Percentiles rank a stretch among this genome's conserved stretches.
phyloP scores from a whole-genome alignment of 1,284 basidiomycete genomes.

The Pseudozyma thailandica region DNA sequence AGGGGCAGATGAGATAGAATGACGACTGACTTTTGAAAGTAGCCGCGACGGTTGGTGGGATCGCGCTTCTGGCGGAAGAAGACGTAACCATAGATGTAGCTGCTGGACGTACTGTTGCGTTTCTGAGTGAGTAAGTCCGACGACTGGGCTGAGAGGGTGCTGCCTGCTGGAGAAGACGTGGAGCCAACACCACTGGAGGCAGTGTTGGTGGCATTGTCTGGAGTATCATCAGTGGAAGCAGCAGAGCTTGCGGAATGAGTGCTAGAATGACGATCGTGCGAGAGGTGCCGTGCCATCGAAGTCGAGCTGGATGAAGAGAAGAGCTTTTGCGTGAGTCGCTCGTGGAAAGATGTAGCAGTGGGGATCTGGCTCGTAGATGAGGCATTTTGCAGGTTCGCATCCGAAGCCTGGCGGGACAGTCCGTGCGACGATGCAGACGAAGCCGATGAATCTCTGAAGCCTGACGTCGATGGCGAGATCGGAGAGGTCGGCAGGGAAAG shows the following conservation, averaged over 20 bases:
- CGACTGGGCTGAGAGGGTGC: slow-evolving; percentile 9
- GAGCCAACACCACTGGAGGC: not conserved
- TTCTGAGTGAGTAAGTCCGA: slow-evolving; percentile 7
- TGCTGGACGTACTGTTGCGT: slow-evolving; percentile 56
- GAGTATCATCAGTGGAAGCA: slow-evolving; percentile 30
- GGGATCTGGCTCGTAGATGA: slow-evolving; percentile 1
- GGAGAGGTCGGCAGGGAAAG: slow-evolving; percentile 28
- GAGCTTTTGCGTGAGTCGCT: slow-evolving; percentile 42
- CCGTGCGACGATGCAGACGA: slow-evolving; percentile 24
- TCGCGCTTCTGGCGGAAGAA: slow-evolving; percentile 66
- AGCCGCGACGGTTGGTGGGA: slow-evolving; percentile 59
- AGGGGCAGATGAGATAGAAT: slow-evolving; percentile 85
- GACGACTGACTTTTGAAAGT: slow-evolving; percentile 79
- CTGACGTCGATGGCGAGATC: slow-evolving; percentile 9
- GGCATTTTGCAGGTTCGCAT: slow-evolving; percentile 29
- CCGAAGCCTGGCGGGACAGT: slow-evolving; percentile 30
- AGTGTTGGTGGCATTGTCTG: not conserved
- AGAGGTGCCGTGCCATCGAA: slow-evolving; percentile 33
- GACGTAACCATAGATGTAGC: slow-evolving; percentile 66
- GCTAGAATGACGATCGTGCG: slow-evolving; percentile 44
- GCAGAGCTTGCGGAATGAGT: slow-evolving; percentile 30
- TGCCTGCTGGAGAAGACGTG: slow-evolving; percentile 5
- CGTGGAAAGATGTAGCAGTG: slow-evolving; percentile 30
- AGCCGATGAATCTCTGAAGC: slow-evolving; percentile 33
- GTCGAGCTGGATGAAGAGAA: slow-evolving; percentile 31